Evolutionary conservation across 1,139 yeast genomes (phyloP).

Genomic region (Zygosaccharomyces pseudobailii): DNA sequence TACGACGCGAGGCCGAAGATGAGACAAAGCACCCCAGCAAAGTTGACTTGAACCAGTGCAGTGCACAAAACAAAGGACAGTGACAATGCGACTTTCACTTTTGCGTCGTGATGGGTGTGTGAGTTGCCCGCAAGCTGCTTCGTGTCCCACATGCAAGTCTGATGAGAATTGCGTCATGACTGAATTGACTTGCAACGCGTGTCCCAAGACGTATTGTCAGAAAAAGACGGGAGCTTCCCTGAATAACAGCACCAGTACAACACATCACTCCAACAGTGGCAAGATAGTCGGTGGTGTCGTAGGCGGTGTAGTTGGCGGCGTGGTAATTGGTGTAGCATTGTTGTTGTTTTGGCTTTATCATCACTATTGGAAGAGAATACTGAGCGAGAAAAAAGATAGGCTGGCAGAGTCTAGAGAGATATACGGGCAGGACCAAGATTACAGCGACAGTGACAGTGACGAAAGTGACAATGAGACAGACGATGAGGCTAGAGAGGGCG

Average conservation of each 20-base stretch:
- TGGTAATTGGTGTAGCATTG: constrained; percentile 38
- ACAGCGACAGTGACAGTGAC: constrained; percentile 12
- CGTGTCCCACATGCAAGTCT: constrained; percentile 53
- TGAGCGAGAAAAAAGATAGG: constrained; percentile 19
- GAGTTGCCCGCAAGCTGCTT: constrained; percentile 39
- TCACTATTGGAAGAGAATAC: constrained; percentile 36
- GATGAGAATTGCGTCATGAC: constrained; percentile 50
- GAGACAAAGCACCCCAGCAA: too few relatives aligned
- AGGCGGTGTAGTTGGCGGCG: constrained; percentile 60
- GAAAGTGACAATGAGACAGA: constrained; percentile 17
- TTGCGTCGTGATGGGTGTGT: constrained; percentile 39
- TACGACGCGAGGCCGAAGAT: too few relatives aligned
- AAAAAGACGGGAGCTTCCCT: constrained; percentile 17
- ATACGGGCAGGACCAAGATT: constrained; percentile 21
- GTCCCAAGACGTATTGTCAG: constrained; percentile 55
- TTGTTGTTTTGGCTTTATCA: constrained; percentile 39
- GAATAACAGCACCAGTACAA: constrained; percentile 5
- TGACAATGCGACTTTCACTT: neutral
- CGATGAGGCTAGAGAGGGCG: neutral
- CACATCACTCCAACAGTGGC: constrained; percentile 24
- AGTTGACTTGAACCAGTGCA: too few relatives aligned
- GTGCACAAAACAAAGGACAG: too few relatives aligned
- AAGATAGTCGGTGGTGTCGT: constrained; percentile 53
- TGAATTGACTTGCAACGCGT: constrained; percentile 50
- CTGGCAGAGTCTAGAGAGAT: constrained; percentile 15